Conservation (phyloP, 2,329 filamentous ascomycete genomes). For the Xylaria arbuscula region DNA sequence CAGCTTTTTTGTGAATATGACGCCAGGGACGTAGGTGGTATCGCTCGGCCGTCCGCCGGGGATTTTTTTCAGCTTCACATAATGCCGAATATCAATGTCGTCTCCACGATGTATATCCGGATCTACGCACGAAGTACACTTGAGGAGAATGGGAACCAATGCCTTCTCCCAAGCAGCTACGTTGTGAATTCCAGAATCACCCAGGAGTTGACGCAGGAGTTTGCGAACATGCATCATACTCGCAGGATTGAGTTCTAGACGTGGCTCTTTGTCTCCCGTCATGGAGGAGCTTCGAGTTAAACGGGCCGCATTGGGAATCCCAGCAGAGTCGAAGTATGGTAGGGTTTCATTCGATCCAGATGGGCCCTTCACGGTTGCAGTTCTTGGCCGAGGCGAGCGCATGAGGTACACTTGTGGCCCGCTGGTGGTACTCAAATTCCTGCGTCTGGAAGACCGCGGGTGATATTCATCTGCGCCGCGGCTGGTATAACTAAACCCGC, state of each 20-base stretch:
- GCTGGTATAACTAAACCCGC: conserved; percentile 74
- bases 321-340: conserved; percentile 59
- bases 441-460: conserved; percentile 72
- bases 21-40: conserved; percentile 94
- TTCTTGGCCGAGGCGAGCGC: conserved; percentile 76
- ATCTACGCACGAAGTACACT: conserved; percentile 93
- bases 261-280: conserved; percentile 76
- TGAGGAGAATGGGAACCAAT: conserved; percentile 87
- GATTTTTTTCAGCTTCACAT: conserved; percentile 97
- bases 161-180: conserved; percentile 87
- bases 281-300: conserved; percentile 85
- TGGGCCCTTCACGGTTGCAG: conserved; percentile 67
- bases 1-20: conserved; percentile 97
- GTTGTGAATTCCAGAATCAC: conserved; percentile 79
- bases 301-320: conserved; percentile 57
- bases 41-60: conserved; percentile 89
- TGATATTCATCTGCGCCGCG: conserved; percentile 76
- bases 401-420: conserved; percentile 76
- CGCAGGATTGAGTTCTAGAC: conserved; percentile 86
- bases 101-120: conserved; percentile 91
- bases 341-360: conserved; percentile 64
- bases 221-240: conserved; percentile 90
- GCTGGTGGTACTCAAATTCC: conserved; percentile 87
- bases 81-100: conserved; percentile 96
- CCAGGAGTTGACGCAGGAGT: conserved; percentile 83